Base-by-base conservation (phyloP, 495 filamentous ascomycete species). In the Podospora comata region DNA sequence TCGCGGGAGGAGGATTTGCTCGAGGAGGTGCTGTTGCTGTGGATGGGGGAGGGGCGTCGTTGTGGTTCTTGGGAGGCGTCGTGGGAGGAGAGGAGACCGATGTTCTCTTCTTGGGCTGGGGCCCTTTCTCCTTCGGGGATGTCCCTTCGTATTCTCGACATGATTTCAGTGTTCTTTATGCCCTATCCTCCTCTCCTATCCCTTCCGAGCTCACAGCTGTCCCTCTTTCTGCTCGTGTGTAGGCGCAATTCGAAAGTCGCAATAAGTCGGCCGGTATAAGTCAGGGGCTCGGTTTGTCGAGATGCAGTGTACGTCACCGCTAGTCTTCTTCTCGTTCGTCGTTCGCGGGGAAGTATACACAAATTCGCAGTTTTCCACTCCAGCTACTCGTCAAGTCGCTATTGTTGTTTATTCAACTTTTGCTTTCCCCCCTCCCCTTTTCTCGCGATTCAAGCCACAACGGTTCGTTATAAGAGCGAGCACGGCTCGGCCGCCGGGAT, bases 51-150 rank as follows among this genome's bases (percentile, higher is more conserved):
- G 56, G 39, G 39, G 39, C 74, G 20, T 76, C 71, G 26, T 70
- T 74, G 7, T 68, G 71, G 20, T 65, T 67, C 2, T 76, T 65
- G 20, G 62, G 68, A 23, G 76, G 72, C 55, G 68, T 72, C 23
- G 39, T 64, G 74, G 54, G 74, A 69, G 7, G 79, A 75, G 53
- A 86, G 79, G 57, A 85, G 78, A 54, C 81, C 79, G 59, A 78
- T 71, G 57, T 78, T 77, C 70, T 86, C 83, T 62, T 85, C 81
- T 58, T 65, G 65, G 3, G 54, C 54, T 16, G 54, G 18, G 54
- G 16, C 55, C 55, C 23, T 58, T 48, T 13, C 39, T 11, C 9
- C 39, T 48, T 48, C 39, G 13, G 39, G 9, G 15, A 48, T 16
- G 39, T 48, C 39, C 39, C 39, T 11, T 48, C 39, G 39, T 48